Percentiles rank a stretch among this genome's conserved stretches.
Evolutionary conservation across 2,329 filamentous ascomycete genomes (phyloP).

Genomic region (Cercospora sp.): DNA sequence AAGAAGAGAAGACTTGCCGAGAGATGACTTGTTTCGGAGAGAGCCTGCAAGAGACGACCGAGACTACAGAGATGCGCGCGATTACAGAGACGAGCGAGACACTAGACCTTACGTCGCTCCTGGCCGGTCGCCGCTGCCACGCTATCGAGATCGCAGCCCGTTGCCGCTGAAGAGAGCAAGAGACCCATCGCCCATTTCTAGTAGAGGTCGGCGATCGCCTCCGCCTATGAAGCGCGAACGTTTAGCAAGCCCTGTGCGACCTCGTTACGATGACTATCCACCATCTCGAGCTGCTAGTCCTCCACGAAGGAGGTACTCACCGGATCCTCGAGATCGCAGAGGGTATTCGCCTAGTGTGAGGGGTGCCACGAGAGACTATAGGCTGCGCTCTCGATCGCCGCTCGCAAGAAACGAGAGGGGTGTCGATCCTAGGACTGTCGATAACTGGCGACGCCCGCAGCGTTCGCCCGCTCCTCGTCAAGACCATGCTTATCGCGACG

Average conservation of each 20-base stretch:
- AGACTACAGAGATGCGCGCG: constrained; percentile 32
- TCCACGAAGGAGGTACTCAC: constrained; percentile 46
- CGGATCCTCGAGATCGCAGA: constrained; percentile 40
- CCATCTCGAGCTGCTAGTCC: constrained; percentile 40
- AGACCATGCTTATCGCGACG: constrained; percentile 46
- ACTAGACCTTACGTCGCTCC: constrained; percentile 26
- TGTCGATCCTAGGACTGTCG: constrained; percentile 49
- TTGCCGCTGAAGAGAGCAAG: constrained; percentile 46
- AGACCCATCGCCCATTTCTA: constrained; percentile 50
- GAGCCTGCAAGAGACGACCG: constrained; percentile 36
- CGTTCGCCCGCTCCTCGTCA: constrained; percentile 47
- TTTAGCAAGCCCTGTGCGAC: constrained; percentile 42
- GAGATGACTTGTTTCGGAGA: constrained; percentile 41
- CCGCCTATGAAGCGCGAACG: constrained; percentile 44
- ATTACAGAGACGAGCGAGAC: constrained; percentile 36
- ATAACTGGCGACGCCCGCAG: constrained; percentile 55
- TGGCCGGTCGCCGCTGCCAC: constrained; percentile 43
- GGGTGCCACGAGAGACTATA: constrained; percentile 42
- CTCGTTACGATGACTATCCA: constrained; percentile 49
- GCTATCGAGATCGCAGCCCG: constrained; percentile 47
- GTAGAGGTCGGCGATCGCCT: constrained; percentile 48
- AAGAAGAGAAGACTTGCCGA: constrained; percentile 38
- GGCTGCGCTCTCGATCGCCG: constrained; percentile 56
- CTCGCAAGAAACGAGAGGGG: constrained; percentile 51
- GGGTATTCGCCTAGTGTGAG: constrained; percentile 33